Percentiles rank a stretch among this genome's conserved stretches.
phyloP scores from a whole-genome alignment of 495 filamentous ascomycete genomes.

The Aspergillus haitiensis region DNA sequence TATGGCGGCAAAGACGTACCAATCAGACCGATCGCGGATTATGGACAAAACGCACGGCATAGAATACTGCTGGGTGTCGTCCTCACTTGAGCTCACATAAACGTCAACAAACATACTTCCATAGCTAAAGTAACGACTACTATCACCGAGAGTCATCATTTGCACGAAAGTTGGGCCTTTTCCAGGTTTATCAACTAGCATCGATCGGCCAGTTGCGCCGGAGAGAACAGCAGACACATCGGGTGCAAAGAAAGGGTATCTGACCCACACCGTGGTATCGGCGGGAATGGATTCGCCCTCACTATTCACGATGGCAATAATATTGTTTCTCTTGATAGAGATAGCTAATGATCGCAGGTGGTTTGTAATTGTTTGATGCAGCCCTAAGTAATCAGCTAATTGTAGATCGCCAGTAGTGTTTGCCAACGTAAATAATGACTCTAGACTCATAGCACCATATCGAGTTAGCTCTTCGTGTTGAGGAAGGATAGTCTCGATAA shows the following conservation, averaged over 20 bases:
- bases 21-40: slow-evolving; percentile 64
- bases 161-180: slow-evolving; percentile 54
- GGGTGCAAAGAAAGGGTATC: slow-evolving; percentile 67
- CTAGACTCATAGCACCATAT: slow-evolving; percentile 48
- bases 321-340: slow-evolving; percentile 79
- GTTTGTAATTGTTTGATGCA: slow-evolving; percentile 56
- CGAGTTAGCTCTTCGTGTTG: slow-evolving; percentile 51
- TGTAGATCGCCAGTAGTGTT: slow-evolving; percentile 50
- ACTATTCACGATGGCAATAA: slow-evolving; percentile 56
- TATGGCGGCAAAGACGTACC: slow-evolving; percentile 65
- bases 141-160: slow-evolving; percentile 75
- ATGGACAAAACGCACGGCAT: slow-evolving; percentile 74
- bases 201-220: slow-evolving; percentile 54
- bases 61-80: slow-evolving; percentile 60
- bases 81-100: slow-evolving; percentile 63
- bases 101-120: slow-evolving; percentile 70
- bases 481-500: slow-evolving; percentile 63
- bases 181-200: slow-evolving; percentile 39
- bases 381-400: slow-evolving; percentile 48
- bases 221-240: slow-evolving; percentile 67
- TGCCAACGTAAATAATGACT: slow-evolving; percentile 43
- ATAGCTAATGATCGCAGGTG: slow-evolving; percentile 70
- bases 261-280: slow-evolving; percentile 72
- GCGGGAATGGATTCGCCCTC: slow-evolving; percentile 59
- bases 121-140: slow-evolving; percentile 66